Percentiles rank a stretch among this genome's conserved stretches.
Conservation (phyloP, 768 basidiomycete genomes). For the Pleurotus tuber-regium region DNA sequence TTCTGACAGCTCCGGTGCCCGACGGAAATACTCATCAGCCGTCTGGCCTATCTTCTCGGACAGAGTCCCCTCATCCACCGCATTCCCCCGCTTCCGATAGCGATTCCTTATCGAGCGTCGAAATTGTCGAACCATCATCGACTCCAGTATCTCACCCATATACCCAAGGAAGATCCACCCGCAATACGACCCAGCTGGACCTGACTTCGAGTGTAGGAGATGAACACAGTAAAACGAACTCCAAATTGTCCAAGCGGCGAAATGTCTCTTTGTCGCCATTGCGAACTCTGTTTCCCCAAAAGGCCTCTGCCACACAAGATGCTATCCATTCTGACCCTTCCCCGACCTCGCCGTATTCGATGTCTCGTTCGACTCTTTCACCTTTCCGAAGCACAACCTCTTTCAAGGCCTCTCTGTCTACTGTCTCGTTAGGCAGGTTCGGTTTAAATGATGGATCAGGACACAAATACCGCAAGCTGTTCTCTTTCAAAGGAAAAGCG, state of each 20-base stretch:
- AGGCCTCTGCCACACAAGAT: conserved; percentile 30
- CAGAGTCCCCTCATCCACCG: background rate
- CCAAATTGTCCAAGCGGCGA: conserved; percentile 30
- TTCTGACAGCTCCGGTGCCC: background rate
- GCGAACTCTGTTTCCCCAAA: conserved; percentile 43
- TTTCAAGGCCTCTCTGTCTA: conserved; percentile 31
- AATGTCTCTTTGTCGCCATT: conserved; percentile 46
- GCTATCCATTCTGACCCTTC: conserved; percentile 41
- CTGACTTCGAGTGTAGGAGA: background rate
- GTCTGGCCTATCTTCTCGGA: background rate
- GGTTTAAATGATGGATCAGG: conserved; percentile 15
- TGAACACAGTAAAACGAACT: conserved; percentile 5
- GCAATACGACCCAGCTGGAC: background rate
- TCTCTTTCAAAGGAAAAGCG: conserved; percentile 41
- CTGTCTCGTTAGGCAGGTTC: conserved; percentile 32
- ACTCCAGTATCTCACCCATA: background rate
- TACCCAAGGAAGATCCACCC: too few relatives aligned
- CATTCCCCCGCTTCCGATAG: background rate
- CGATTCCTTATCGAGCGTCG: background rate
- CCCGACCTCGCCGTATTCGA: conserved; percentile 38
- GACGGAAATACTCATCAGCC: background rate
- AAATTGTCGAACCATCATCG: background rate
- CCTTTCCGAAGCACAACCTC: conserved; percentile 48
- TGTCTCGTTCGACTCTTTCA: conserved; percentile 28
- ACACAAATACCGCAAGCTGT: conserved; percentile 26